Percentiles rank a stretch among this genome's conserved stretches.
Conservation (phyloP, 139 green algal species). For the Volvox africanus region DNA sequence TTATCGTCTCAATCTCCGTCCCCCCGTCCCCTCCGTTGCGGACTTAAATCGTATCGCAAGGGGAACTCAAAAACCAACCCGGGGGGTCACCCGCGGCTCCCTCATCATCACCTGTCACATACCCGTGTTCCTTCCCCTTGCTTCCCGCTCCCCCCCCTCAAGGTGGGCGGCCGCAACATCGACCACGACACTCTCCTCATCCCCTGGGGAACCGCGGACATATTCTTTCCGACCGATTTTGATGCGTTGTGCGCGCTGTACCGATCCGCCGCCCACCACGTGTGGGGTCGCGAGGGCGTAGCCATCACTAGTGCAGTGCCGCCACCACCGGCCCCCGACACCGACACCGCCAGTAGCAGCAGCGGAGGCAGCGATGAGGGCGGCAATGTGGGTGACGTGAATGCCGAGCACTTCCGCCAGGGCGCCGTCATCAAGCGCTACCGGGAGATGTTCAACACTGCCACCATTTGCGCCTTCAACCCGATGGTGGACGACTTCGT, state of each 20-base stretch:
- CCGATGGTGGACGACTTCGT: conserved; percentile 89
- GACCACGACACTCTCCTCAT: conserved; percentile 69
- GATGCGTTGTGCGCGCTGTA: conserved; percentile 75
- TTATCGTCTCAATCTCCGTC: too few relatives aligned
- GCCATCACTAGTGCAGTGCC: not conserved
- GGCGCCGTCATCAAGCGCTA: conserved; percentile 74
- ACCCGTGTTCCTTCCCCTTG: not conserved
- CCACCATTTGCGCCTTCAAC: conserved; percentile 80
- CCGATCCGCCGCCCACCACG: conserved; percentile 43
- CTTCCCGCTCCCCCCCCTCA: not conserved
- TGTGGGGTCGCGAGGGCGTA: conserved; percentile 24
- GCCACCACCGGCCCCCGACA: not conserved
- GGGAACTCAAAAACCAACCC: too few relatives aligned
- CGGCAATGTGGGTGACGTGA: not conserved
- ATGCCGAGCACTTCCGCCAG: conserved; percentile 53
- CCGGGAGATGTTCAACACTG: conserved; percentile 60
- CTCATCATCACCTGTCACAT: too few relatives aligned
- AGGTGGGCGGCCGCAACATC: conserved; percentile 70
- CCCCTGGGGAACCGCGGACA: conserved; percentile 78
- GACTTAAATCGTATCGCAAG: too few relatives aligned
- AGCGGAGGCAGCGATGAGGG: not conserved
- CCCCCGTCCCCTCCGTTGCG: too few relatives aligned
- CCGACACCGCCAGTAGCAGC: not conserved
- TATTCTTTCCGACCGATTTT: conserved; percentile 96
- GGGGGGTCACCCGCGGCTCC: too few relatives aligned